Evolutionary conservation across 2,329 filamentous ascomycete genomes (phyloP).

Genomic region (Esteya vermicola): DNA sequence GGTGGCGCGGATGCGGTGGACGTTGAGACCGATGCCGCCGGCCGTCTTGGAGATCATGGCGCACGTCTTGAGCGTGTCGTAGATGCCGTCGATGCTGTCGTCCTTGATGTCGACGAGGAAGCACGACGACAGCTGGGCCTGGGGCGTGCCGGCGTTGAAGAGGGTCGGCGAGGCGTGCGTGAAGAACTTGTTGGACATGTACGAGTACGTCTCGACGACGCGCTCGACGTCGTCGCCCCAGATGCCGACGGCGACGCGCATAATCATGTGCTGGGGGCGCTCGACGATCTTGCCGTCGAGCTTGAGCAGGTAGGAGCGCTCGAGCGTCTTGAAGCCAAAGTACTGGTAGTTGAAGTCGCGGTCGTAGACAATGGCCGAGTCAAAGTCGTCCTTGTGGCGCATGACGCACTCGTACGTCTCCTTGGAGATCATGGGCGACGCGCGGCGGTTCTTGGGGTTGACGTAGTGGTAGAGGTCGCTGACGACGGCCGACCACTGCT

Average conservation of each 20-base stretch:
- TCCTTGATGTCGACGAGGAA: slow-evolving; percentile 99
- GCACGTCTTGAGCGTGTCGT: slow-evolving; percentile 97
- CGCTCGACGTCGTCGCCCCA: slow-evolving; percentile 91
- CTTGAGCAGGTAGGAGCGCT: slow-evolving; percentile 93
- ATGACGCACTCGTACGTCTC: slow-evolving; percentile 85
- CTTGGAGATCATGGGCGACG: slow-evolving; percentile 89
- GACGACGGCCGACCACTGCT: slow-evolving; percentile 95
- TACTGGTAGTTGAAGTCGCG: slow-evolving; percentile 99
- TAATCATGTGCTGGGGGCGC: slow-evolving; percentile 97
- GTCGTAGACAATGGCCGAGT: slow-evolving; percentile 98
- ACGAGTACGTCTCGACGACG: slow-evolving; percentile 93
- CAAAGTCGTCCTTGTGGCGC: slow-evolving; percentile 91
- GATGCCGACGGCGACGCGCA: slow-evolving; percentile 96
- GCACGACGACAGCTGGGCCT: slow-evolving; percentile 90
- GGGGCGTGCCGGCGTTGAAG: slow-evolving; percentile 93
- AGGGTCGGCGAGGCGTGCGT: slow-evolving; percentile 96
- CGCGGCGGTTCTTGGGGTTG: slow-evolving; percentile 77
- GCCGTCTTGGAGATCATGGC: slow-evolving; percentile 99
- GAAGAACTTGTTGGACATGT: slow-evolving; percentile 98
- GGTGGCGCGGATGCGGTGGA: slow-evolving; percentile 91
- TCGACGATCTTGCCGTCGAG: slow-evolving; percentile 93
- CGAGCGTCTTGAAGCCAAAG: slow-evolving; percentile 98
- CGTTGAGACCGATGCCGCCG: slow-evolving; percentile 91
- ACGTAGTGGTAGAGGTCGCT: slow-evolving; percentile 89
- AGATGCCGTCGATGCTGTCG: slow-evolving; percentile 98